phyloP scores from a whole-genome alignment of 2,329 filamentous ascomycete genomes.

The Alternaria metachromatica region DNA sequence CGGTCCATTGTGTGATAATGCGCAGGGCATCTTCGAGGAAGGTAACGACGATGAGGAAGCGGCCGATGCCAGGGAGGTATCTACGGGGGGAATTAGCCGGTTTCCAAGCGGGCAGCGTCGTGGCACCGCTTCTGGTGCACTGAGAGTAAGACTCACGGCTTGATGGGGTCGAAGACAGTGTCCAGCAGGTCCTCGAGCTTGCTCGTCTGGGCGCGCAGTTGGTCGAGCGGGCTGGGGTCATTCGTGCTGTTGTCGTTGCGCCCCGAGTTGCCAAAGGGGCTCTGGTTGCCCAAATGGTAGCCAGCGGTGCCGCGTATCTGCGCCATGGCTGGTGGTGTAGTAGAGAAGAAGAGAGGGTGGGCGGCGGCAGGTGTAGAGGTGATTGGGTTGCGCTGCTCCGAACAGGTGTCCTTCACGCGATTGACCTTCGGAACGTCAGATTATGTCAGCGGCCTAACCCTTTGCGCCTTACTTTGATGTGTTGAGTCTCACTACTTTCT shows the following conservation, averaged over 20 bases:
- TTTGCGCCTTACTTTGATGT: conserved; percentile 10
- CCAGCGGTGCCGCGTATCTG: conserved; percentile 71
- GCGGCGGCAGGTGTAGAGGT: conserved; percentile 32
- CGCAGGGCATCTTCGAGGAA: conserved; percentile 96
- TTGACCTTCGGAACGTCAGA: conserved; percentile 14
- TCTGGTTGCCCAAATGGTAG: conserved; percentile 81
- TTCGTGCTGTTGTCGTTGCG: conserved; percentile 64
- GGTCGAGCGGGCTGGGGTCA: conserved; percentile 81
- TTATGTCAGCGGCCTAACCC: conserved; percentile 27
- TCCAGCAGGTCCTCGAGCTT: conserved; percentile 97
- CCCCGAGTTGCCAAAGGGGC: conserved; percentile 70
- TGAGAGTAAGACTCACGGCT: conserved; percentile 75
- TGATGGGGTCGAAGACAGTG: conserved; percentile 84
- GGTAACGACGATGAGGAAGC: conserved; percentile 97
- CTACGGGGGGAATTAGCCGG: conserved; percentile 58
- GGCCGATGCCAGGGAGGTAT: conserved; percentile 91
- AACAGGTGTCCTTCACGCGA: conserved; percentile 25
- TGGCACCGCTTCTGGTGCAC: conserved; percentile 2
- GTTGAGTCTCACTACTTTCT: conserved; percentile 10
- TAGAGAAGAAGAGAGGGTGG: conserved; percentile 23
- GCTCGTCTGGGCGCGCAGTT: conserved; percentile 92
- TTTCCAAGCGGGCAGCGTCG: neutral
- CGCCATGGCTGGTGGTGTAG: conserved; percentile 55
- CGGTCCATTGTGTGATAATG: conserved; percentile 96
- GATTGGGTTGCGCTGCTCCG: conserved; percentile 35